A percentile compares a stretch with the other conserved stretches of the same genome.
These are phyloP conservation scores for Didymella keratinophila DNA, from an alignment of 2,329 filamentous ascomycete species.

Conservation along the genomic window DNA sequence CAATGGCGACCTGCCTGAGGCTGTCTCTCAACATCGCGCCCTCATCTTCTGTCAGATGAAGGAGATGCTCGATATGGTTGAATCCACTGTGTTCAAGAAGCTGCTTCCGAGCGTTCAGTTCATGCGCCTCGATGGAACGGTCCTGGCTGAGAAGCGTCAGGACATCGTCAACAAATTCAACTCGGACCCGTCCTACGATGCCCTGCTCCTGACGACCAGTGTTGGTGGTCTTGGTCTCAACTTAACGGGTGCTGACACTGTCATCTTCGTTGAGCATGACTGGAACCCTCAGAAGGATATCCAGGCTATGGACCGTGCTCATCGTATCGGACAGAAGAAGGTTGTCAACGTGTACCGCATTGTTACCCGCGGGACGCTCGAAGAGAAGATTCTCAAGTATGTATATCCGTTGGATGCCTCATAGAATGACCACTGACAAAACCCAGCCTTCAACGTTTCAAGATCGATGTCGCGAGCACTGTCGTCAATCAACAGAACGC, in stretches of 20 bases:
- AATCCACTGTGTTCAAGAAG: slow-evolving; percentile 88
- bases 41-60: slow-evolving; percentile 99
- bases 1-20: slow-evolving; percentile 70
- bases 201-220: slow-evolving; percentile 89
- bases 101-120: slow-evolving; percentile 93
- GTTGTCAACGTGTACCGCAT: slow-evolving; percentile 98
- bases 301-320: slow-evolving; percentile 98
- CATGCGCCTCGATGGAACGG: slow-evolving; percentile 89
- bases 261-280: slow-evolving; percentile 99
- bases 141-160: slow-evolving; percentile 92
- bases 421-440: slow-evolving; percentile 20
- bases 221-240: slow-evolving; percentile 95
- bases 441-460: slow-evolving; percentile 90
- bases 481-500: slow-evolving; percentile 99
- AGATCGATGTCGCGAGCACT: slow-evolving; percentile 97
- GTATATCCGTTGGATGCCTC: slow-evolving; percentile 39
- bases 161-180: slow-evolving; percentile 99
- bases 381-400: slow-evolving; percentile 94
- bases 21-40: slow-evolving; percentile 94
- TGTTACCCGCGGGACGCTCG: slow-evolving; percentile 92
- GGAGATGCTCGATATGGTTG: slow-evolving; percentile 99
- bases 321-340: slow-evolving; percentile 99
- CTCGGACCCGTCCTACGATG: slow-evolving; percentile 94
- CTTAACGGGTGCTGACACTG: slow-evolving; percentile 94
- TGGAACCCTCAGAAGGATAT: slow-evolving; percentile 99